A percentile compares a stretch with the other conserved stretches of the same genome.
phyloP scores from a whole-genome alignment of 2,329 filamentous ascomycete genomes.

The Cladosporium colombiae region DNA sequence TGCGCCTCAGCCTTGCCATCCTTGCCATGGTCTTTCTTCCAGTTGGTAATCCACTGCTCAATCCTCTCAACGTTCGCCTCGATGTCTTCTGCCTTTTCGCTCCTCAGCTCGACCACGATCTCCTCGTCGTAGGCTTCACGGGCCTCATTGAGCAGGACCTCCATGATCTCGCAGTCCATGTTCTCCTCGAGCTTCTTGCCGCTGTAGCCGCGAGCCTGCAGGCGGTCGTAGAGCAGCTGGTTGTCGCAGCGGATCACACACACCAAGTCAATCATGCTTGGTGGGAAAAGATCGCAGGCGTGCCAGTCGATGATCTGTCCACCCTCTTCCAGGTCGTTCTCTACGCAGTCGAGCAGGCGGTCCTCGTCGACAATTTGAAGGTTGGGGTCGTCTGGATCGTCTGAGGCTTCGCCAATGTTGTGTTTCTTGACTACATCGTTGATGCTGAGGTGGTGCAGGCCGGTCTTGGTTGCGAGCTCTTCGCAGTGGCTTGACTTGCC shows the following conservation, averaged over 20 bases:
- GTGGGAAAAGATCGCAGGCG: constrained; percentile 91
- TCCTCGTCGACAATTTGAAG: constrained; percentile 97
- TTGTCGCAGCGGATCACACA: constrained; percentile 86
- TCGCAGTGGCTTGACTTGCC: constrained; percentile 95
- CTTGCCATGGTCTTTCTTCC: constrained; percentile 67
- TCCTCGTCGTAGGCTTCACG: constrained; percentile 81
- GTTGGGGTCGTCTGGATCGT: constrained; percentile 69
- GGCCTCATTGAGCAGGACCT: constrained; percentile 88
- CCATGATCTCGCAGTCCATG: constrained; percentile 95
- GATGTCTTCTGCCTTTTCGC: constrained; percentile 79
- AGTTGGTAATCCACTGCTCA: constrained; percentile 76
- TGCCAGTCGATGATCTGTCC: constrained; percentile 97
- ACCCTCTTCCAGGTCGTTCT: constrained; percentile 74
- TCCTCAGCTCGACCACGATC: constrained; percentile 85
- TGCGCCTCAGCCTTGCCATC: constrained; percentile 32
- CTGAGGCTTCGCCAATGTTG: constrained; percentile 82
- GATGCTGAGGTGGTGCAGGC: constrained; percentile 79
- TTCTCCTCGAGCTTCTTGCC: constrained; percentile 94
- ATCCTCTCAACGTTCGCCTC: constrained; percentile 86
- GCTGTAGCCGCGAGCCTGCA: constrained; percentile 75
- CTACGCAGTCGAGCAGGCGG: constrained; percentile 83
- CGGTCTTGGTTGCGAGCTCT: constrained; percentile 71
- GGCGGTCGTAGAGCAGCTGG: constrained; percentile 77
- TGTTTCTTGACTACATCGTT: constrained; percentile 91
- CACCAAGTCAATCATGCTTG: constrained; percentile 91